Evolutionary conservation across 2,329 filamentous ascomycete species (phyloP).

Genomic region (Hypoxylon sp.): DNA sequence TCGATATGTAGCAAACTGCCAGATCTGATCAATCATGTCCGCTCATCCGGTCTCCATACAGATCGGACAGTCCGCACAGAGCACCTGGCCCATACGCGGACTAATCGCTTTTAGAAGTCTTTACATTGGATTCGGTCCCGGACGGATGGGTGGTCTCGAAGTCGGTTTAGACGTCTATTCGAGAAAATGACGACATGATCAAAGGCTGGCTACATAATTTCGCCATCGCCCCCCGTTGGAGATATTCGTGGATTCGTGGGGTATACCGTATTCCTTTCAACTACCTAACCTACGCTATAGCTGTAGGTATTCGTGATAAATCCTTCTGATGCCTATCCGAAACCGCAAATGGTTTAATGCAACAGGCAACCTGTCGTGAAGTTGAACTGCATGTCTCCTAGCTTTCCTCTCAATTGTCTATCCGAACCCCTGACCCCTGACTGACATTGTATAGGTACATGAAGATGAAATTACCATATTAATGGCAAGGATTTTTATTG

Average conservation of each 20-base stretch:
- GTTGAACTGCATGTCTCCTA: conserved; percentile 19
- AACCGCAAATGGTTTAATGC: neutral
- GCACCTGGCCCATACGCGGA: no score
- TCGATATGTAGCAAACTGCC: conserved; percentile 33
- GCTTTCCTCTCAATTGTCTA: conserved; percentile 7
- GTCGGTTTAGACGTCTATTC: no score
- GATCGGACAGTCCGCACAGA: neutral
- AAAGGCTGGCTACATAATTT: neutral
- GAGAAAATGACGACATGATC: neutral
- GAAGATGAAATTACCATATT: neutral
- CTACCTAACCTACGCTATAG: no score
- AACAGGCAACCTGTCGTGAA: conserved; percentile 18
- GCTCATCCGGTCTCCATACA: neutral
- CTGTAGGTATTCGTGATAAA: neutral
- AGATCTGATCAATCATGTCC: conserved; percentile 3
- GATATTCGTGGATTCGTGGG: no score
- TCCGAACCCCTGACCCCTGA: conserved; percentile 35
- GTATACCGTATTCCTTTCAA: neutral
- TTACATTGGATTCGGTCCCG: neutral
- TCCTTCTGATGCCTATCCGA: neutral
- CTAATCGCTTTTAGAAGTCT: neutral
- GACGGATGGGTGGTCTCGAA: neutral
- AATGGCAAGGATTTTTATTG: neutral
- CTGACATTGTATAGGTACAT: no score
- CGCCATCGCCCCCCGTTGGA: neutral